phyloP scores from a whole-genome alignment of 2,329 filamentous ascomycete genomes.

The Xylaria polymorpha region DNA sequence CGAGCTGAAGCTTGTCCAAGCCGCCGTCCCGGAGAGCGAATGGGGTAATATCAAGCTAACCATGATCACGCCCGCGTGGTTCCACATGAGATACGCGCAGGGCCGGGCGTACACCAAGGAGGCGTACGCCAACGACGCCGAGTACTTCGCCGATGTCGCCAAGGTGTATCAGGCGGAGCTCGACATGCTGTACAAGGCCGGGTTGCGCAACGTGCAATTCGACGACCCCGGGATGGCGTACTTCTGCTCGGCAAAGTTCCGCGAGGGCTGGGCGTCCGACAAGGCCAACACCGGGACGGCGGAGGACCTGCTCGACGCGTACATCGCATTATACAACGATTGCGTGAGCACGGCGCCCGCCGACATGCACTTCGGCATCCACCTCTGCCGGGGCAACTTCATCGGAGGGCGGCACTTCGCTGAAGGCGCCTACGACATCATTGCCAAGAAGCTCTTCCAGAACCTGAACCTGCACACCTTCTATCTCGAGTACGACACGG shows the following conservation, averaged over 20 bases:
- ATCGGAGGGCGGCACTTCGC: conserved; percentile 74
- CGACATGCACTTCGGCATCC: conserved; percentile 81
- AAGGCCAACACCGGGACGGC: conserved; percentile 73
- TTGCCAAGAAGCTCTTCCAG: conserved; percentile 73
- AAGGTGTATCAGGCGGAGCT: conserved; percentile 74
- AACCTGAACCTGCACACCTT: conserved; percentile 73
- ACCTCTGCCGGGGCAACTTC: conserved; percentile 78
- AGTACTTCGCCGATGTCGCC: conserved; percentile 74
- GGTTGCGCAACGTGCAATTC: conserved; percentile 74
- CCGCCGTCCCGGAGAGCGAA: conserved; percentile 58
- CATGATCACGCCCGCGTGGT: conserved; percentile 65
- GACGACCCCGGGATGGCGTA: conserved; percentile 76
- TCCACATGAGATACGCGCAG: conserved; percentile 68
- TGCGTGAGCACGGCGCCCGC: conserved; percentile 70
- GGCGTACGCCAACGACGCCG: conserved; percentile 66
- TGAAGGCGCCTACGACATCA: conserved; percentile 74
- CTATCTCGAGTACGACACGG: conserved; percentile 77
- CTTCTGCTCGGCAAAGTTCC: conserved; percentile 79
- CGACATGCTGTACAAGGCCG: conserved; percentile 69
- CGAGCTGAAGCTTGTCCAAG: conserved; percentile 62
- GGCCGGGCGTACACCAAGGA: conserved; percentile 66
- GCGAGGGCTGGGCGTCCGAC: conserved; percentile 75
- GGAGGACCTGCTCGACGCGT: conserved; percentile 78
- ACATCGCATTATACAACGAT: conserved; percentile 82
- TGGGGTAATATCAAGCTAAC: conserved; percentile 66